Base-by-base conservation (phyloP, 73 alveolate genomes). In the Paramecium octaurelia region DNA sequence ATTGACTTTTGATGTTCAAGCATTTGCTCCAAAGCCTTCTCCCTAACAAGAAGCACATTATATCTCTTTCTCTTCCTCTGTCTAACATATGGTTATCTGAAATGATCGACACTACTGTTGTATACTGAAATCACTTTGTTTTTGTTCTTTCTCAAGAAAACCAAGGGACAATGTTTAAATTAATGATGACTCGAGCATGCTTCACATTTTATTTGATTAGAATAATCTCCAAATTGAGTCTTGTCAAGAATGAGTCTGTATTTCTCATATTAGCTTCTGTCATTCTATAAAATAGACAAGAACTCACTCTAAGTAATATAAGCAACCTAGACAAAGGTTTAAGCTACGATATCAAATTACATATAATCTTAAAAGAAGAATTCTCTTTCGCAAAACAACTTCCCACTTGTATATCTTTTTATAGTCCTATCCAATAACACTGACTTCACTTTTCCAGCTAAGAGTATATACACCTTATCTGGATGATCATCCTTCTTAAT, bases 311-410 rank as follows among this genome's bases (percentile, higher is more conserved):
- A 36, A 40, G 18, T 75, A 4, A 75, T 34, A 44, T 75, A 75
- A 4, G 88, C 88, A 21, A 75, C 88, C n/a, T 75, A 75, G 31
- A 75, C 60, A 40, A 75, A 75, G 4, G 88, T 36, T 75, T 29
- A 36, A 36, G 88, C 88, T 21, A 36, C 48, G 38, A 75, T 75
- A 75, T 75, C 88, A 75, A 31, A 75, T 31, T 24, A 29, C 59
- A 75, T 34, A 27, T 34, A 44, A 34, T 75, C 58, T 36, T 75
- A 75, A 24, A 75, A 36, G 10, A 75, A 75, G 48, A 75, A 75
- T 44, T 75, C 88, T 40, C 88, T 75, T 75, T 75, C 88, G 11
- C 88, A 75, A 75, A 75, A 29, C 23, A 75, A 14, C n/a, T n/a
- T 21, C 14, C 60, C 88, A 34, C 60, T 36, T 40, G 42, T 75